Base-by-base conservation (phyloP, 2,329 filamentous ascomycete species). In the Xylariomycetidae sp. region DNA sequence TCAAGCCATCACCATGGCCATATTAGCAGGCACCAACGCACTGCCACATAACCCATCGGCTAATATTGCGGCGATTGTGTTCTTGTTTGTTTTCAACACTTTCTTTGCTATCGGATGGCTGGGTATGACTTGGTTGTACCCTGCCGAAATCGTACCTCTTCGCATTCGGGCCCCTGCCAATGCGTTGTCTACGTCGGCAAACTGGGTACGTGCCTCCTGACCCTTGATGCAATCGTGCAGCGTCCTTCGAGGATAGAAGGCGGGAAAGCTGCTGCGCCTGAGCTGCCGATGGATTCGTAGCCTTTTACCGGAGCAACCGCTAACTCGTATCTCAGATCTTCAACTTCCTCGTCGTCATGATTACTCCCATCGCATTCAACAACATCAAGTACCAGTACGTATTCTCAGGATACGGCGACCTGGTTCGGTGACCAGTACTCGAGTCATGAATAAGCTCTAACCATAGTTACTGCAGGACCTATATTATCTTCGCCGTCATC, bases 401-500 rank as follows among this genome's bases (percentile, higher is more conserved):
- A n/a, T n/a, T n/a, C n/a, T n/a, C n/a, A n/a, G n/a, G n/a, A n/a
- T n/a, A n/a, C n/a, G n/a, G n/a, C n/a, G n/a, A 17, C 20, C 29
- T 7, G 25, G 13, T 13, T 13, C n/a, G 3, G 25, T n/a, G 2
- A n/a, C 2, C 25, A n/a, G 7, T 26, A n/a, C 10, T 13, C 6
- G 15, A 9, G 25, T 13, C 15, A 13, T 5, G 15, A 4, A 13
- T 11, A 13, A 9, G n/a, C 12, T n/a, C 13, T 7, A 6, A 26
- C 13, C 8, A 26, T n/a, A 26, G n/a, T n/a, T n/a, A n/a, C n/a
- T n/a, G n/a, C n/a, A n/a, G n/a, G 47, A 81, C 77, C 0, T 82
- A 82, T 54, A 72, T 76, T 48, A 74, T 84, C 45, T 84, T 83
- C 48, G 78, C 78, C 9, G 68, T 78, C 28, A 78, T 82, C 59